Evolutionary conservation across 2,329 filamentous ascomycete species (phyloP), one percentile per base, ranked within the genome.

Genomic region (Aspergillus sojae): DNA sequence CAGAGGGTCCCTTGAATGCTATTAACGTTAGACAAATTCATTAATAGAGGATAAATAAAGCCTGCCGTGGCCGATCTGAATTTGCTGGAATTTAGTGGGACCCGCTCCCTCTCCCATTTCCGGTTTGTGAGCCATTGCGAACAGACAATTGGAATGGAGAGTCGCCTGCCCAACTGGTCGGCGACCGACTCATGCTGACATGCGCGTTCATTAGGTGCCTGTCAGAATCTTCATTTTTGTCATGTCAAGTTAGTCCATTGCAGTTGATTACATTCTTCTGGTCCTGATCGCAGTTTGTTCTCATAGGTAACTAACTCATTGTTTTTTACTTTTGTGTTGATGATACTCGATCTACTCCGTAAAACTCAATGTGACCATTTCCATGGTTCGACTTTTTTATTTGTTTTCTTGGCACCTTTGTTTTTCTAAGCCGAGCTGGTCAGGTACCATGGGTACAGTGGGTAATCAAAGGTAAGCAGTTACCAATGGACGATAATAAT

Each of bases 21-120:
- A 58, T 59, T 45, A 48, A 34, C 21, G 19, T 57, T 52, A 43
- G 46, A 41, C 14, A 32, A 30, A 28, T 43, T 19, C 58, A 59
- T 53, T 48, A 46, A 60, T 5, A 23, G 45, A 32, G 9, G 48
- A 23, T 32, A 32, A 45, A 50, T 62, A 26, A 53, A 52, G 43
- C 54, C 53, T 55, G 41, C 57, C 28, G 57, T 71, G 62, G 69
- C 23, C 63, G 68, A 72, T 73, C 72, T 66, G 67, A 73, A 72
- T 72, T 71, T 70, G 57, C 65, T 67, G 64, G 62, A 70, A 59
- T 68, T 61, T 69, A 67, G 23, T 56, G 32, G 63, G 69, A 66
- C 70, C 72, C 69, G 66, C 69, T 62, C 34, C 61, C 30, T 68
- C 65, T 68, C 65, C 66, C 28, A 60, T 54, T 36, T 54, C 52